Conservation (phyloP, 169 alveolate species). For the Plasmodium gonderi region DNA sequence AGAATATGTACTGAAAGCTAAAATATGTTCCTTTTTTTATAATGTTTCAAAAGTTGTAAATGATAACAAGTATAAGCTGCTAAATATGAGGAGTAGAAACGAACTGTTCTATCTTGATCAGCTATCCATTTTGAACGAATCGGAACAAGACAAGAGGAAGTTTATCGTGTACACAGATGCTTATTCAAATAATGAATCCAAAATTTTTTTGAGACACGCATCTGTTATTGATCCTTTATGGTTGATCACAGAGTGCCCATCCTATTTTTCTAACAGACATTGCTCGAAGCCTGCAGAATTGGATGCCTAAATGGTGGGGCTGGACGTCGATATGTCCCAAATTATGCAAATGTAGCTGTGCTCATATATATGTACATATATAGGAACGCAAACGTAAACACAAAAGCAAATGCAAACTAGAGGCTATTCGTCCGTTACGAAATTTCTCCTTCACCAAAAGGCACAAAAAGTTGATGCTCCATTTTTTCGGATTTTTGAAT, state of each 20-base stretch:
- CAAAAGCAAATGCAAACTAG: no score
- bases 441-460: neutral
- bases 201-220: constrained; percentile 37
- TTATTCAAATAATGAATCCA: constrained; percentile 50
- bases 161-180: constrained; percentile 71
- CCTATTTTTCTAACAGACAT: constrained; percentile 48
- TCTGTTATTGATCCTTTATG: constrained; percentile 44
- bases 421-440: neutral
- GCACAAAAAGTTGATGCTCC: no score
- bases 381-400: neutral
- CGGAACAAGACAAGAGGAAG: constrained; percentile 31
- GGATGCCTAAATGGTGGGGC: neutral
- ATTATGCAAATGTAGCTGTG: neutral
- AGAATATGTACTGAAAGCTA: constrained; percentile 40
- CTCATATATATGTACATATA: neutral
- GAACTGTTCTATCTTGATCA: constrained; percentile 29
- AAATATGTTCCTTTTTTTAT: constrained; percentile 60
- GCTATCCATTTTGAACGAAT: constrained; percentile 43
- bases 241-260: constrained; percentile 28
- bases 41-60: constrained; percentile 60
- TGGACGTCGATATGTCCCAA: neutral
- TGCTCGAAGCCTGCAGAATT: neutral
- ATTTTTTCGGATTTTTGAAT: neutral
- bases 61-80: constrained; percentile 30
- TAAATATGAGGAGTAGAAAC: constrained; percentile 14